Base-by-base conservation (phyloP, 2,329 filamentous ascomycete genomes). In the Fusarium caatingaense region DNA sequence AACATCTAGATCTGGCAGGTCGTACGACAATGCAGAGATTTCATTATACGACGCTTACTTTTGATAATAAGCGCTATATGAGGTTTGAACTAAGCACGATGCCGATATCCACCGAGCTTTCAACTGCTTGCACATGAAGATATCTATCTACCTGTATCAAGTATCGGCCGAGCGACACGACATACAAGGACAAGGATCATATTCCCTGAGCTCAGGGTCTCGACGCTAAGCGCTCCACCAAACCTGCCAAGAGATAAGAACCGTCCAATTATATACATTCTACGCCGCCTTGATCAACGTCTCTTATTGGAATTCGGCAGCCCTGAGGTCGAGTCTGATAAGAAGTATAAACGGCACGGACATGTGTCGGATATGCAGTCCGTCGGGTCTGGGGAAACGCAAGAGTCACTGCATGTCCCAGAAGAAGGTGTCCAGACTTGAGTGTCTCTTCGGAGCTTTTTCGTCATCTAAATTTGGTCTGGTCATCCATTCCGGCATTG, bases 241-340 rank as follows among this genome's bases (percentile, higher is more conserved):
- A 64, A 68, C 59, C 62, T 69, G 69, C 68, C 70, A 70, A 77
- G 68, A 76, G 76, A 77, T 77, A 77, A 77, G 76, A 48, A 47
- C 44, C 23, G 34, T 15, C 76, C 76, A 78, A 77, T 78, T 56
- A 76, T 54, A 32, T 20, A 15, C 47, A 27, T n/a, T 46, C 60
- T 55, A 61, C 69, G 66, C 64, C 47, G 68, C 64, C 64, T 46
- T 65, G 57, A 56, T 61, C 63, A 37, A 62, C 59, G 45, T 62
- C 58, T 66, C 55, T 53, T 56, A 54, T 67, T 50, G 42, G 58
- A 60, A 58, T 54, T 62, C 47, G 60, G 56, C 56, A 64, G 45
- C 46, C 51, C 51, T 51, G 25, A 56, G 53, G 45, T 46, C 11
- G 16, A 34, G 45, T 51, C 32, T 71, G 66, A 75, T 75, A 75